phyloP scores from a whole-genome alignment of 495 filamentous ascomycete genomes.

The Cryomyces minteri region DNA sequence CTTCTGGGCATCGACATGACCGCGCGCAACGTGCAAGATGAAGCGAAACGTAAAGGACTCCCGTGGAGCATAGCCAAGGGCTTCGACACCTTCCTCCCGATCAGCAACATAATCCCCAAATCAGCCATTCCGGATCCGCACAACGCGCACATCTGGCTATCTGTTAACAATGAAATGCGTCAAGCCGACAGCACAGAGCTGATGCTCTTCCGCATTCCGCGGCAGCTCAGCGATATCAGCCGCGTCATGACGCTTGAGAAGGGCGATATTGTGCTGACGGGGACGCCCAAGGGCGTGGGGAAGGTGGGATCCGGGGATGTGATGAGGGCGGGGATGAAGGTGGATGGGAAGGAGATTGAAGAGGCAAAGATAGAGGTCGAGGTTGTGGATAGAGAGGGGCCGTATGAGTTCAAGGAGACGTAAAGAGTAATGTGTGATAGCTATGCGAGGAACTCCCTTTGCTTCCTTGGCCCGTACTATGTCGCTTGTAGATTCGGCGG shows the following conservation, averaged over 20 bases:
- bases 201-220: slow-evolving; percentile 86
- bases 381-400: slow-evolving; percentile 46
- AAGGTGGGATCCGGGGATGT: slow-evolving; percentile 71
- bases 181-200: slow-evolving; percentile 76
- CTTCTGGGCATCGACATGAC: slow-evolving; percentile 86
- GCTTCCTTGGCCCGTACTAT: no score
- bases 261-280: slow-evolving; percentile 85
- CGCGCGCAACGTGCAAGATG: slow-evolving; percentile 78
- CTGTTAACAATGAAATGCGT: slow-evolving; percentile 45
- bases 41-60: slow-evolving; percentile 92
- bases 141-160: slow-evolving; percentile 65
- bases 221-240: slow-evolving; percentile 74
- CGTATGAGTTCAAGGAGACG: slow-evolving; percentile 42
- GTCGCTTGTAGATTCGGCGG: no score
- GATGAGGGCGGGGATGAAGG: slow-evolving; percentile 68
- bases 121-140: slow-evolving; percentile 69
- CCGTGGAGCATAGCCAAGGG: slow-evolving; percentile 94
- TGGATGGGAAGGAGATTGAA: slow-evolving; percentile 68
- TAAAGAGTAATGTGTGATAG: slow-evolving; percentile 12
- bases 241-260: slow-evolving; percentile 85
- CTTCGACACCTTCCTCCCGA: slow-evolving; percentile 89
- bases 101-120: slow-evolving; percentile 62
- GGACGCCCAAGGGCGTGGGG: slow-evolving; percentile 93
- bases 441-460: not conserved
- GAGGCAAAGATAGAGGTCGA: slow-evolving; percentile 71